Conservation (phyloP, 2,329 filamentous ascomycete species). For the Penicillium sp. region DNA sequence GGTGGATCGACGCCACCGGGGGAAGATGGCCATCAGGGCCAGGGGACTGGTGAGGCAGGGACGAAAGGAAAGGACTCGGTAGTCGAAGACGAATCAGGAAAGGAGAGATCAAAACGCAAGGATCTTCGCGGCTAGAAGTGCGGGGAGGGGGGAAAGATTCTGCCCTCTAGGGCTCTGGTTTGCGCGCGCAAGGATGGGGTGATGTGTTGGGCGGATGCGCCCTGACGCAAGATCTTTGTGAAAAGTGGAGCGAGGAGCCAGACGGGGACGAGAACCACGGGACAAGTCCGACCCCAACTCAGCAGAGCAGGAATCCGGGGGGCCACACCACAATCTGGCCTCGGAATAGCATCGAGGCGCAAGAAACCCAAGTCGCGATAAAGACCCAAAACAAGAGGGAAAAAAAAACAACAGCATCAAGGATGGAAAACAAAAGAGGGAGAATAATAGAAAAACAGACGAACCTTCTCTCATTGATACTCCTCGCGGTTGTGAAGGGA, state of each 20-base stretch:
- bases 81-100: not conserved
- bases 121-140: no score
- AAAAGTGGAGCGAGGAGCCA: constrained; percentile 10
- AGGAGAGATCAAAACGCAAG: not conserved
- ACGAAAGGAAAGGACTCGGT: not conserved
- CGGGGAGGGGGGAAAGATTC: no score
- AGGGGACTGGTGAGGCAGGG: constrained; percentile 3
- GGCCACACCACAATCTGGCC: constrained; percentile 9
- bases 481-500: constrained; percentile 18
- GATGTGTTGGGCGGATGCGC: not conserved
- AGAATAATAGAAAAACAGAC: constrained; percentile 2
- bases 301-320: constrained; percentile 15
- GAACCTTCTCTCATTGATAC: constrained; percentile 14
- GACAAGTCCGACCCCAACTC: constrained; percentile 18
- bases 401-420: constrained; percentile 1
- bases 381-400: not conserved
- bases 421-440: not conserved
- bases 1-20: constrained; percentile 27
- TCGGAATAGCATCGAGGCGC: not conserved
- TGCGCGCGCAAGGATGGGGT: not conserved
- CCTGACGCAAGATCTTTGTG: not conserved
- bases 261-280: constrained; percentile 13
- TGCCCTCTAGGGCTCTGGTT: no score
- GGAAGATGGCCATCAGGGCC: constrained; percentile 11
- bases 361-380: no score